Evolutionary conservation across 2,329 filamentous ascomycete genomes (phyloP).

Genomic region (Neonectria faginata): DNA sequence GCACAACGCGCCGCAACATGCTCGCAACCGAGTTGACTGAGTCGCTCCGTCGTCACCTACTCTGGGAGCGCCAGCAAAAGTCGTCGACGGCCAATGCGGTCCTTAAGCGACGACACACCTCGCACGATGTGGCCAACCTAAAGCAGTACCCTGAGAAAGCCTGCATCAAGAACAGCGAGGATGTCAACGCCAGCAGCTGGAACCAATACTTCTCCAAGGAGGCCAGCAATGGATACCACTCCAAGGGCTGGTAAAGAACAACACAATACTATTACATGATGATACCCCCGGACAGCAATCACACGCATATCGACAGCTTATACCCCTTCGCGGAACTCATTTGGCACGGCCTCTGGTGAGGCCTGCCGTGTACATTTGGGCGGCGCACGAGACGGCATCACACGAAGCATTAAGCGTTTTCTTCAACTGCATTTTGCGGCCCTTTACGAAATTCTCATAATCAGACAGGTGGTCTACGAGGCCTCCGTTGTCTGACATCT

Average conservation of each 20-base stretch:
- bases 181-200: constrained; percentile 77
- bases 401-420: constrained; percentile 46
- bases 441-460: constrained; percentile 25
- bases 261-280: constrained; percentile 14
- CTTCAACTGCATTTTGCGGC: constrained; percentile 41
- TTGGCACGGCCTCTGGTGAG: constrained; percentile 27
- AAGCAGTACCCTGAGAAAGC: constrained; percentile 80
- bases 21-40: constrained; percentile 93
- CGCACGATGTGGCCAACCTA: constrained; percentile 89
- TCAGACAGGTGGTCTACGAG: constrained; percentile 16
- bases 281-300: constrained; percentile 25
- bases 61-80: constrained; percentile 97
- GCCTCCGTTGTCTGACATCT: constrained; percentile 9
- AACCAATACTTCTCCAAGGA: constrained; percentile 89
- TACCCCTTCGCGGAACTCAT: constrained; percentile 34
- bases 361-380: constrained; percentile 45
- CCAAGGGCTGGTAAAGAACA: constrained; percentile 55
- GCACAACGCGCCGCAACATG: constrained; percentile 95
- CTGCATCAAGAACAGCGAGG: constrained; percentile 70
- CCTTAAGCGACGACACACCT: constrained; percentile 89
- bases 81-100: constrained; percentile 89
- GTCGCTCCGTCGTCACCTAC: constrained; percentile 87
- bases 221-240: constrained; percentile 64
- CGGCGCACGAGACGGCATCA: constrained; percentile 47
- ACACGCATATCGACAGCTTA: constrained; percentile 38